Conservation (phyloP, 2,329 filamentous ascomycete species). For the Hymenoscyphus repandus region DNA sequence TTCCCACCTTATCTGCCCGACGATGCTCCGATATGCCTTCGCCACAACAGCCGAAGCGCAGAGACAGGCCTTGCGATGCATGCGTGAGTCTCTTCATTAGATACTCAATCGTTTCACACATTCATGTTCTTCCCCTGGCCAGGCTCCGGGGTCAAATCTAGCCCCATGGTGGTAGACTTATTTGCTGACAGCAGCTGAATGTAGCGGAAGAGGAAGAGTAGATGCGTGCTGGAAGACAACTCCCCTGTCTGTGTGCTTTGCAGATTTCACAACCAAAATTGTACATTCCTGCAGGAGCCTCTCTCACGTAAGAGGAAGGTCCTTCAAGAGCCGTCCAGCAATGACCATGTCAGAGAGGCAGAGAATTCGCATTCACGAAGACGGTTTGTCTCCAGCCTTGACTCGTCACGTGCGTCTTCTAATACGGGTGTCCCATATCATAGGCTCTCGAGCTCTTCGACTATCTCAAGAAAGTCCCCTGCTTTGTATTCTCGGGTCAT, state of each 20-base stretch:
- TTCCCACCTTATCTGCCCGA: no score
- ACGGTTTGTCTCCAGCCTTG: not conserved
- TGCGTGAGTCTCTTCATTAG: slow-evolving; percentile 25
- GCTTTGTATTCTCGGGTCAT: slow-evolving; percentile 45
- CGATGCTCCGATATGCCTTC: slow-evolving; percentile 42
- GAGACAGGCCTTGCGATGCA: slow-evolving; percentile 63
- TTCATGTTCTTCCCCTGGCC: not conserved
- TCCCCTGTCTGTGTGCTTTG: slow-evolving; percentile 68
- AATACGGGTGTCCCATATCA: not conserved
- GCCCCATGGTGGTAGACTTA: not conserved
- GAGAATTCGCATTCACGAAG: slow-evolving; percentile 1
- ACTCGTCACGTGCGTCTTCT: slow-evolving; percentile 6
- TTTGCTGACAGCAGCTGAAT: slow-evolving; percentile 3
- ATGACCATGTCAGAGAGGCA: slow-evolving; percentile 22
- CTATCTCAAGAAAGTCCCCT: slow-evolving; percentile 40
- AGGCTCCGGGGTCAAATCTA: not conserved
- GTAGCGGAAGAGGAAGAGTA: slow-evolving; percentile 27
- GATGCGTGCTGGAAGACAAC: slow-evolving; percentile 72
- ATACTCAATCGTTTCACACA: not conserved
- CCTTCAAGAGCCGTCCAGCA: slow-evolving; percentile 45
- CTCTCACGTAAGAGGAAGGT: slow-evolving; percentile 73
- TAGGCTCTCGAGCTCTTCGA: slow-evolving; percentile 49
- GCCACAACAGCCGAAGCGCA: slow-evolving; percentile 70
- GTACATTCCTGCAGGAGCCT: slow-evolving; percentile 70
- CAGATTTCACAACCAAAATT: slow-evolving; percentile 69